Percentiles rank a stretch among this genome's conserved stretches.
These are phyloP conservation scores for Sophora flavescens DNA, from an alignment of 306 rosid species.

Conservation along the genomic window DNA sequence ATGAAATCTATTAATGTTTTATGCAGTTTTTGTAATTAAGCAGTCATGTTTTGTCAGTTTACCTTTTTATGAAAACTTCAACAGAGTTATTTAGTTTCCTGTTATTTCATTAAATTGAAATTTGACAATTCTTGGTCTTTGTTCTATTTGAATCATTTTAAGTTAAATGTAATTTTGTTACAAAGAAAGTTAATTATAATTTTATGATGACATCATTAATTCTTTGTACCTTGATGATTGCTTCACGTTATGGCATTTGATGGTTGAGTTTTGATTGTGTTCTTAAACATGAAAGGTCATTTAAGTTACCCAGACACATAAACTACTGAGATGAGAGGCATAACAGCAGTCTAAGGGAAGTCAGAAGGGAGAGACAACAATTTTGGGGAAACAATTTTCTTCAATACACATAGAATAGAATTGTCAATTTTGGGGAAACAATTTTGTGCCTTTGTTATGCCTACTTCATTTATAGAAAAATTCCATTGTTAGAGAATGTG, in stretches of 20 bases:
- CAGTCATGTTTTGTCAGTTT: too few relatives aligned
- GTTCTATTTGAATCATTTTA: slow-evolving; percentile 39
- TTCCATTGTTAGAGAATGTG: too few relatives aligned
- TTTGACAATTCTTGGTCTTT: slow-evolving; percentile 13
- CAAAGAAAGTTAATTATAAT: slow-evolving; percentile 43
- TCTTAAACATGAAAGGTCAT: slow-evolving; percentile 11
- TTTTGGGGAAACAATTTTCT: background rate
- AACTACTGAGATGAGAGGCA: slow-evolving; percentile 16
- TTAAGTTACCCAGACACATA: slow-evolving; percentile 23
- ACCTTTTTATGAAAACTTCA: background rate
- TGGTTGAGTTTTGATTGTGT: slow-evolving; percentile 13
- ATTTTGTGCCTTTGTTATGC: too few relatives aligned
- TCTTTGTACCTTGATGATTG: background rate
- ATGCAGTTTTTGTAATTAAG: slow-evolving; percentile 1
- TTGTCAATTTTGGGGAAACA: too few relatives aligned
- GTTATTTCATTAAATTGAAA: slow-evolving; percentile 13
- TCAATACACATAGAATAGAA: background rate
- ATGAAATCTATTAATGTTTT: too few relatives aligned
- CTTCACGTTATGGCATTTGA: slow-evolving; percentile 21
- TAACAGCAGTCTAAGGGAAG: background rate
- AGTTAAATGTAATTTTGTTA: too few relatives aligned
- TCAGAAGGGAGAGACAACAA: background rate
- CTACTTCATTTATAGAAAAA: too few relatives aligned
- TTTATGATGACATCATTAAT: background rate
- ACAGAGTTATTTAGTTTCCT: slow-evolving; percentile 1